Base-by-base conservation (phyloP, 331 rosid species). In the Quercus tomentella region DNA sequence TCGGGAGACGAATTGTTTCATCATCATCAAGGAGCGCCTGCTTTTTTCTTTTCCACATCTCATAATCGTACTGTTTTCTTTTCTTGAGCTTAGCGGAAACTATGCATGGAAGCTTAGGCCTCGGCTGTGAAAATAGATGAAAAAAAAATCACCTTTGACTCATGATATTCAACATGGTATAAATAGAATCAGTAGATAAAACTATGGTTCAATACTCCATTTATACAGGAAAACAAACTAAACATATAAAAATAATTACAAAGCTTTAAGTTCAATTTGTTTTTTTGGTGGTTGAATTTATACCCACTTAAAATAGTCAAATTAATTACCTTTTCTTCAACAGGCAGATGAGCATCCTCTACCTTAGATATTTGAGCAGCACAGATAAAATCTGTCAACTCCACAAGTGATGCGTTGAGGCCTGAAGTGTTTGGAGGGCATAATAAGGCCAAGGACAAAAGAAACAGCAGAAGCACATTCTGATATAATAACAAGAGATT, bases 331-430 rank as follows among this genome's bases (percentile, higher is more conserved):
- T 90, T 85, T 15, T 82, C 89, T 84, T 87, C 96, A 52, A 86
- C 84, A n/a, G 86, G 87, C 70, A 86, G 70, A 77, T 82, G 82
- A 73, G 80, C 89, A 87, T 96, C 97, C 69, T 87, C 86, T 6
- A 81, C 89, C 86, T 84, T 90, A 10, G 90, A 87, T 81, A 81
- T 71, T 79, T 93, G 97, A 73, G 99, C 99, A 85, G 91, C 98
- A 66, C 77, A 71, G 35, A 96, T 90, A 76, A 93, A 93, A 77
- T 96, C 99, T 23, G 86, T 87, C 85, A 96, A 73, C 18, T 90
- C 98, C 3, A 21, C 93, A 67, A 96, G 83, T 6, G 97, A 79
- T 33, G 98, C 62, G 30, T 85, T 75, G 7, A 16, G 71, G 56
- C 99, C 99, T 96, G 88, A 73, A 74, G 74, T 58, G 80, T 82